A percentile compares a stretch with the other conserved stretches of the same genome.
Evolutionary conservation across 192 early-diverging fungal species (phyloP).

Genomic region (Allomyces arbusculus): DNA sequence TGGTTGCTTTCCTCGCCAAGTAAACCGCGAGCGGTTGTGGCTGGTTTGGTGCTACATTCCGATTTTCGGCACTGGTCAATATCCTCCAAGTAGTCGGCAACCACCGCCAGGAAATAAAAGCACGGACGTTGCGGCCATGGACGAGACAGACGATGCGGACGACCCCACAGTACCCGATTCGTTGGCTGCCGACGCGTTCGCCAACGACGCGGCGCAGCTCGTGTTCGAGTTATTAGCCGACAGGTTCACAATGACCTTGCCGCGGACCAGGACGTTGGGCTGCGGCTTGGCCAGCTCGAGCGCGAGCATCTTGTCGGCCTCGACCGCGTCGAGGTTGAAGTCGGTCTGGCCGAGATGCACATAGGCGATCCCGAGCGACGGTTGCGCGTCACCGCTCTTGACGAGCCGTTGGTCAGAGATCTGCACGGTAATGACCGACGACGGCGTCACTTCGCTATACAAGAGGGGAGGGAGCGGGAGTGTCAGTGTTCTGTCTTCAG

Average conservation of each 20-base stretch:
- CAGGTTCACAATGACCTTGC: constrained; percentile 61
- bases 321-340: constrained; percentile 53
- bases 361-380: constrained; percentile 79
- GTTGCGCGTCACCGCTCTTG: constrained; percentile 61
- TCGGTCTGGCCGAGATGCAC: constrained; percentile 54
- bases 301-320: constrained; percentile 58
- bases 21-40: no score
- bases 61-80: neutral
- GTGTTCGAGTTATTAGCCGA: constrained; percentile 34
- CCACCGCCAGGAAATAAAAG: no score
- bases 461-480: neutral
- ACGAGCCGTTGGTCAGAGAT: constrained; percentile 96
- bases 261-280: constrained; percentile 57
- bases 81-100: no score
- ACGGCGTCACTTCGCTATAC: constrained; percentile 41
- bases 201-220: constrained; percentile 12
- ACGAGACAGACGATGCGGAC: no score
- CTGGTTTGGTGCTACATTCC: neutral
- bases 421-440: constrained; percentile 72
- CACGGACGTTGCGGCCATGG: no score
- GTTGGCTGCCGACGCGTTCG: neutral
- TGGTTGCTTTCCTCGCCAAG: no score
- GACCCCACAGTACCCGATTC: no score
- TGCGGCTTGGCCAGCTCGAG: constrained; percentile 70
- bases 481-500: neutral